These are phyloP conservation scores for Pestalotiopsis sp. DNA, from an alignment of 2,329 filamentous ascomycete species.

Conservation along the genomic window DNA sequence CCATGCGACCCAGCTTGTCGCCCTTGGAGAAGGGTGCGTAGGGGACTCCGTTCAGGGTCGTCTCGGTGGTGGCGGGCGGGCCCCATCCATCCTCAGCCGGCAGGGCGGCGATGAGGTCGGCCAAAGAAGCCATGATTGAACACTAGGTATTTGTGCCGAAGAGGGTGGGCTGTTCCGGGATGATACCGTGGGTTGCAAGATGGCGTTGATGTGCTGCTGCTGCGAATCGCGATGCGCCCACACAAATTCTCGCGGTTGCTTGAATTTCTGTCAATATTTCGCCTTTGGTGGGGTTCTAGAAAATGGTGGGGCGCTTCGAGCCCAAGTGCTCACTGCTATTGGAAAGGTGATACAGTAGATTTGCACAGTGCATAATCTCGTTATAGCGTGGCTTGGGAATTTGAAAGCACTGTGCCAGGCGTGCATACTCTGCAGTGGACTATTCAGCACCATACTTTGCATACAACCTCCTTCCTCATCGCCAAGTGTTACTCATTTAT, in stretches of 20 bases:
- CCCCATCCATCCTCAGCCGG: conserved; percentile 85
- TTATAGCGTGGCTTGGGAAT: too few relatives aligned
- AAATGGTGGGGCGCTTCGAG: conserved; percentile 5
- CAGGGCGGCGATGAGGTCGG: conserved; percentile 70
- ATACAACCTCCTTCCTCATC: too few relatives aligned
- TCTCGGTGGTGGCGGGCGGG: conserved; percentile 78
- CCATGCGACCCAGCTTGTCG: conserved; percentile 98
- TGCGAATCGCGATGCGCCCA: conserved; percentile 5
- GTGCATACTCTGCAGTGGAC: too few relatives aligned
- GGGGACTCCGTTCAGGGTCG: conserved; percentile 89
- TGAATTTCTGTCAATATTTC: conserved; percentile 18
- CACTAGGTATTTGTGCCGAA: neutral
- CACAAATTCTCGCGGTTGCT: conserved; percentile 14
- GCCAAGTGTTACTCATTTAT: too few relatives aligned
- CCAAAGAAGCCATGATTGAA: conserved; percentile 37
- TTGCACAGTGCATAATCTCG: neutral
- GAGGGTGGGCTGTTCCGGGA: neutral
- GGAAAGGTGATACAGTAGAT: neutral
- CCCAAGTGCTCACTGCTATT: neutral
- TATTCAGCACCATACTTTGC: too few relatives aligned
- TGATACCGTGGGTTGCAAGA: neutral
- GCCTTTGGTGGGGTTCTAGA: conserved; percentile 17
- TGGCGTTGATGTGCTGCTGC: neutral
- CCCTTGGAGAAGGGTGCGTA: conserved; percentile 98
- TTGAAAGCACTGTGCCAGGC: too few relatives aligned